Evolutionary conservation across 202 grass and related monocot genomes (phyloP).

Genomic region (Elaeis oleifera): DNA sequence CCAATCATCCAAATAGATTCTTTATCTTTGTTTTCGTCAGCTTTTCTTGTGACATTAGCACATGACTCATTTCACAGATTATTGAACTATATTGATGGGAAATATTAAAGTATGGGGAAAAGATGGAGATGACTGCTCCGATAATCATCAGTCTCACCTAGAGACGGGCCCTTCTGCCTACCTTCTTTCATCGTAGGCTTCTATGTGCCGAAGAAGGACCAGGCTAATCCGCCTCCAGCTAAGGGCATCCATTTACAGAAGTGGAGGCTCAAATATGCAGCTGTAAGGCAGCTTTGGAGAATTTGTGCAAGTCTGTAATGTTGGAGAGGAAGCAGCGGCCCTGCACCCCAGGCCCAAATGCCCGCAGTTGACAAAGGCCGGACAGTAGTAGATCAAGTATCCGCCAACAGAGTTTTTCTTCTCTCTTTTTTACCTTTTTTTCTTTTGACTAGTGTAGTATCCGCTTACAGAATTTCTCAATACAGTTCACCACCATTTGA

Average conservation of each 20-base stretch:
- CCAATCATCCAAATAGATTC: too few relatives aligned
- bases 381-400: too few relatives aligned
- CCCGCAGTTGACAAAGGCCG: too few relatives aligned
- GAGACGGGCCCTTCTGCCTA: not conserved
- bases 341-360: not conserved
- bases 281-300: not conserved
- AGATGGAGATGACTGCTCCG: not conserved
- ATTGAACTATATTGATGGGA: too few relatives aligned
- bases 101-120: not conserved
- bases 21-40: too few relatives aligned
- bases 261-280: not conserved
- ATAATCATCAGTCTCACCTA: not conserved
- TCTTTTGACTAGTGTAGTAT: not conserved
- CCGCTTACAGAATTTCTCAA: not conserved
- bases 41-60: too few relatives aligned
- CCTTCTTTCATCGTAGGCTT: not conserved
- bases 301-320: not conserved
- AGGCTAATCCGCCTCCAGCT: too few relatives aligned
- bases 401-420: too few relatives aligned
- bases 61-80: too few relatives aligned
- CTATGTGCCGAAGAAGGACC: too few relatives aligned
- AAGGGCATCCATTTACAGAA: too few relatives aligned
- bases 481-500: constrained; percentile 6
- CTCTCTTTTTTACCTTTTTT: too few relatives aligned
- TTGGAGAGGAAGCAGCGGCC: not conserved